These are phyloP conservation scores for Candida tetrigidarum DNA, from an alignment of 1,139 yeast genomes.

Conservation along the genomic window DNA sequence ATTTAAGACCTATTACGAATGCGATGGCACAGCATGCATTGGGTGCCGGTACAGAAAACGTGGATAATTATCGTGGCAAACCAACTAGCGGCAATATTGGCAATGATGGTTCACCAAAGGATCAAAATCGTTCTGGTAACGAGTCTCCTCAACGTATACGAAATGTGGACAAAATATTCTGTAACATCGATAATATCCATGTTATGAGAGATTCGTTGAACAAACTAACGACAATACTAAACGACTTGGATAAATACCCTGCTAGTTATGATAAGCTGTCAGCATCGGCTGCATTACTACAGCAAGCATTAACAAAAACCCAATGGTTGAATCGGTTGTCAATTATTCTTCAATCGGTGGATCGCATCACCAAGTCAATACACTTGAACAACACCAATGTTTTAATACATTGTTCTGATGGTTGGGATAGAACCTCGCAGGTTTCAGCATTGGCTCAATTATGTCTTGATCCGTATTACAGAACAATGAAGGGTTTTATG, in stretches of 20 bases:
- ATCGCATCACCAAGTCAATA: conserved; percentile 75
- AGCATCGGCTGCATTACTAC: conserved; percentile 32
- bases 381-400: conserved; percentile 84
- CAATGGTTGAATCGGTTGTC: conserved; percentile 82
- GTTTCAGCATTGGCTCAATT: conserved; percentile 82
- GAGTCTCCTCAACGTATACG: conserved; percentile 15
- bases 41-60: conserved; percentile 96
- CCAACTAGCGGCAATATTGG: conserved; percentile 10
- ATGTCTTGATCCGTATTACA: conserved; percentile 86
- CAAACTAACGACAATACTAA: conserved; percentile 63
- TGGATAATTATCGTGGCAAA: conserved; percentile 73
- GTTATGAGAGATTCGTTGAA: conserved; percentile 87
- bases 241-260: conserved; percentile 66
- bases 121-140: conserved; percentile 10
- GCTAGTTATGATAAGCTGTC: conserved; percentile 21
- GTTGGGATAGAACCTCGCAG: conserved; percentile 98
- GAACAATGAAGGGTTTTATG: conserved; percentile 89
- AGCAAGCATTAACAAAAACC: conserved; percentile 59
- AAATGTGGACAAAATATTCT: conserved; percentile 63
- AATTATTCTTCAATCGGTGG: conserved; percentile 74
- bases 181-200: conserved; percentile 95
- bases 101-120: background rate
- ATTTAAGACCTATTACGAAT: conserved; percentile 89
- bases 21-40: conserved; percentile 97
- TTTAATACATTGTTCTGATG: conserved; percentile 93